Conservation (phyloP, 768 basidiomycete genomes). For the Clavulina sp. region DNA sequence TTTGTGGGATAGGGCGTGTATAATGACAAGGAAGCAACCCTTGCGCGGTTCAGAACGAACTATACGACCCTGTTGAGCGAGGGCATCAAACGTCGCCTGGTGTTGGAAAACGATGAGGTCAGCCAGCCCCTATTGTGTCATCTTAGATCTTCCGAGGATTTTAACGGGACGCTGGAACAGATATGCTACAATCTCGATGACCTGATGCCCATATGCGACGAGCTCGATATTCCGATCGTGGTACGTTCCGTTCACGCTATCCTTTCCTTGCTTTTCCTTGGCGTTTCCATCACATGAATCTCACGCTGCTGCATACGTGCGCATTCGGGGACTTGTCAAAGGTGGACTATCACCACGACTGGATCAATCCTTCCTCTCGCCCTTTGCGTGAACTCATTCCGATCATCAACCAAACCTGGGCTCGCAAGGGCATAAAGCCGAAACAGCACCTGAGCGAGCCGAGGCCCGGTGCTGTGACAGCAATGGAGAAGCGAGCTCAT, state of each 20-base stretch:
- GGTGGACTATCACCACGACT: slow-evolving; percentile 69
- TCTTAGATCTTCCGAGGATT: neutral
- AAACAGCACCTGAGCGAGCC: slow-evolving; percentile 89
- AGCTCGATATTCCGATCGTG: slow-evolving; percentile 57
- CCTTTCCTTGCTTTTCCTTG: slow-evolving; percentile 10
- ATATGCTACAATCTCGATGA: slow-evolving; percentile 85
- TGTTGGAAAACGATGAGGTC: slow-evolving; percentile 92
- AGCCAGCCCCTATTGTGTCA: slow-evolving; percentile 8
- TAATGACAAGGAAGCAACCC: slow-evolving; percentile 54
- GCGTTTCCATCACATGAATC: slow-evolving; percentile 22
- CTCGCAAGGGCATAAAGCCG: slow-evolving; percentile 56
- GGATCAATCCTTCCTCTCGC: slow-evolving; percentile 28
- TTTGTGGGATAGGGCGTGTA: slow-evolving; percentile 66
- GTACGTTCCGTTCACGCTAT: slow-evolving; percentile 20
- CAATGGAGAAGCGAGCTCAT: slow-evolving; percentile 80
- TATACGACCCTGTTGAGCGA: slow-evolving; percentile 40
- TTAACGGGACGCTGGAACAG: slow-evolving; percentile 19
- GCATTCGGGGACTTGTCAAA: slow-evolving; percentile 19
- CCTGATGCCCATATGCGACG: slow-evolving; percentile 69
- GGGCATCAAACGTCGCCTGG: slow-evolving; percentile 52
- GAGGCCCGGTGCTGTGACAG: slow-evolving; percentile 61
- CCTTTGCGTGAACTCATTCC: slow-evolving; percentile 50
- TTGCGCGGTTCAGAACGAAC: slow-evolving; percentile 55
- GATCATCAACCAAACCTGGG: slow-evolving; percentile 60
- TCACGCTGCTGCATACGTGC: slow-evolving; percentile 19